Evolutionary conservation across 75 land plant species (phyloP).

Genomic region (Picea glauca): DNA sequence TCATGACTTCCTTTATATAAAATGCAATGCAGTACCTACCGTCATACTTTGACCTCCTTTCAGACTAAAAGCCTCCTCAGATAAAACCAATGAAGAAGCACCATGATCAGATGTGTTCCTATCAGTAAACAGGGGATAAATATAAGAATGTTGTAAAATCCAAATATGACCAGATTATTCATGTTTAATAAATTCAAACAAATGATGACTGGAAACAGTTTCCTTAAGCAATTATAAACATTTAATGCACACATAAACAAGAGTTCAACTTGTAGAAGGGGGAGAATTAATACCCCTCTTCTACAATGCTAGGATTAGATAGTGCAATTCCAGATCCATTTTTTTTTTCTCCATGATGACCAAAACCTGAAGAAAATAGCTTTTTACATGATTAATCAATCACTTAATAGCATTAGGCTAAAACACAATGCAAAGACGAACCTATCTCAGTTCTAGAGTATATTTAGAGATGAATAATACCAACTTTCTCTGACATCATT

Average conservation of each 20-base stretch:
- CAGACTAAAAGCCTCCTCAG: constrained; percentile 51
- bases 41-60: constrained; percentile 49
- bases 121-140: not conserved
- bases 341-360: not conserved
- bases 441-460: not conserved
- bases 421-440: not conserved
- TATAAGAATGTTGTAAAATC: not conserved
- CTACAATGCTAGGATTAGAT: not conserved
- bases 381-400: not conserved
- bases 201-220: not conserved
- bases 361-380: constrained; percentile 2
- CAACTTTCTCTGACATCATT: constrained; percentile 22
- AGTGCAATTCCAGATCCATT: not conserved
- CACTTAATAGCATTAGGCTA: not conserved
- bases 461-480: constrained; percentile 17
- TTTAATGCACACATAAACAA: not conserved
- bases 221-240: not conserved
- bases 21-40: constrained; percentile 32
- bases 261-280: not conserved
- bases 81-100: constrained; percentile 29
- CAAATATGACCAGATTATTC: not conserved
- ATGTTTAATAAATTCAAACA: not conserved
- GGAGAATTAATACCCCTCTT: not conserved
- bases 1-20: no score
- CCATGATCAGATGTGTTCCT: constrained; percentile 7